Conservation (phyloP, 208 protist genomes). For the Trypanosoma grayi region DNA sequence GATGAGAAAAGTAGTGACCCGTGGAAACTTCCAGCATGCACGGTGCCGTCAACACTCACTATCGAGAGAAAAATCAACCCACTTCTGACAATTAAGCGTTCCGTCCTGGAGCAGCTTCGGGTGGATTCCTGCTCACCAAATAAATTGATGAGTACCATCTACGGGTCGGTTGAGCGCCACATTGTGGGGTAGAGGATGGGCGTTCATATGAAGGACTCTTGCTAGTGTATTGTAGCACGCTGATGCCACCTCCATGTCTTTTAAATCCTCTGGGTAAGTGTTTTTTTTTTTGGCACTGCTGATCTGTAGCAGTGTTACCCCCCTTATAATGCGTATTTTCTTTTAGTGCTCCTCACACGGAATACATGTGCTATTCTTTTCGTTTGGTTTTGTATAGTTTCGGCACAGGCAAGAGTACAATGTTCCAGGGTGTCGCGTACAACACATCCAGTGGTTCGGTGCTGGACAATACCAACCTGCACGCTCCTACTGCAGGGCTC, state of each 20-base stretch:
- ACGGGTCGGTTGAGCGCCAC: slow-evolving; percentile 29
- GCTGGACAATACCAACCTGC: slow-evolving; percentile 1
- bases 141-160: slow-evolving; percentile 37
- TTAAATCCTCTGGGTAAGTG: background rate
- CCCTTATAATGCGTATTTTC: background rate
- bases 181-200: slow-evolving; percentile 5
- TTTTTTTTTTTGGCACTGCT: background rate
- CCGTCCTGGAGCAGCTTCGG: slow-evolving; percentile 27
- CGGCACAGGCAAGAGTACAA: background rate
- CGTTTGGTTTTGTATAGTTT: slow-evolving; percentile 6
- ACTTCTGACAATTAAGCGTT: slow-evolving; percentile 55
- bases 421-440: slow-evolving; percentile 17
- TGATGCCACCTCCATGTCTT: background rate
- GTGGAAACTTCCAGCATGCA: slow-evolving; percentile 46
- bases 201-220: slow-evolving; percentile 1
- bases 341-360: background rate
- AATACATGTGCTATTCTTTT: background rate
- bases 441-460: slow-evolving; percentile 4
- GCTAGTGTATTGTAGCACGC: slow-evolving; percentile 2
- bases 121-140: slow-evolving; percentile 28
- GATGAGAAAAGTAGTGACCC: background rate
- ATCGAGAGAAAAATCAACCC: slow-evolving; percentile 65
- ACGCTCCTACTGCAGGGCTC: slow-evolving; percentile 3
- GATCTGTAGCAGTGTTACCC: background rate
- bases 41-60: slow-evolving; percentile 60